These are phyloP conservation scores for Leccinum sublutescens DNA, from an alignment of 768 basidiomycete genomes.

Conservation along the genomic window DNA sequence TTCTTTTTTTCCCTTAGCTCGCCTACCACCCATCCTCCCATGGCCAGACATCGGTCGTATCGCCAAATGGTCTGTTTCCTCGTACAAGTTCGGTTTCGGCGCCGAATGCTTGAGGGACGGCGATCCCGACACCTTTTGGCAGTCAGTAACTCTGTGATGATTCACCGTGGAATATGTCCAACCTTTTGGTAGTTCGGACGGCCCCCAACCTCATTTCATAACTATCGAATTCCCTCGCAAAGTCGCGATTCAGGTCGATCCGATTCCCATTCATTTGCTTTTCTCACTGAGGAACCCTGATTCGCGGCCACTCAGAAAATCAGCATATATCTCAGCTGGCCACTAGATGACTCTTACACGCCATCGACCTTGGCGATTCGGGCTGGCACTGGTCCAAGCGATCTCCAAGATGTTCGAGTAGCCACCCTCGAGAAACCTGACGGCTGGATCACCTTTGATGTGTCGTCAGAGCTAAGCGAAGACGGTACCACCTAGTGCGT, in stretches of 20 bases:
- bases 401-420: constrained; percentile 88
- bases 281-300: constrained; percentile 3
- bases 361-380: constrained; percentile 88
- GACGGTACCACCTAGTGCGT: constrained; percentile 79
- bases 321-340: constrained; percentile 76
- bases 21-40: constrained; percentile 50
- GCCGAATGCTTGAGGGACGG: constrained; percentile 87
- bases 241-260: constrained; percentile 78
- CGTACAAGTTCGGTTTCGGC: constrained; percentile 95
- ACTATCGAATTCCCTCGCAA: constrained; percentile 91
- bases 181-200: constrained; percentile 66
- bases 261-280: neutral
- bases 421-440: constrained; percentile 88
- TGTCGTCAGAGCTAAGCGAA: constrained; percentile 75
- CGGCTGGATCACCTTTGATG: constrained; percentile 90
- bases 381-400: constrained; percentile 87
- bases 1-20: constrained; percentile 19
- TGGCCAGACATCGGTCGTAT: constrained; percentile 86
- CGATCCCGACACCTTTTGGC: constrained; percentile 95
- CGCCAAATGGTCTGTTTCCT: constrained; percentile 95
- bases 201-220: constrained; percentile 95
- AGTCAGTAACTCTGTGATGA: constrained; percentile 54
- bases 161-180: neutral
- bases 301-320: constrained; percentile 59
- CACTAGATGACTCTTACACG: constrained; percentile 94